phyloP scores from a whole-genome alignment of 768 basidiomycete species.

The Russula vinacea region DNA sequence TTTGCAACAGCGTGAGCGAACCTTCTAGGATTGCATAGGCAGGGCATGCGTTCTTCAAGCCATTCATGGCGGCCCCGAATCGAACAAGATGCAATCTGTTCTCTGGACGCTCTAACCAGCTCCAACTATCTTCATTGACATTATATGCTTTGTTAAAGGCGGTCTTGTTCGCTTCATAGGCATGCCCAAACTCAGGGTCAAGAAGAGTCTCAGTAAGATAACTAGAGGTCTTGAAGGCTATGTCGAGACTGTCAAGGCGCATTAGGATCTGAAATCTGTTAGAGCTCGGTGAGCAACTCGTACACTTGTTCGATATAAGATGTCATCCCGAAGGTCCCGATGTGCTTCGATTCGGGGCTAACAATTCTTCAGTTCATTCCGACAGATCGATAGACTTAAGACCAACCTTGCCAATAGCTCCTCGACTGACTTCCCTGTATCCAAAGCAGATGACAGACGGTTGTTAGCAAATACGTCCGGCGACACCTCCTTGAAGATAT shows the following conservation, averaged over 20 bases:
- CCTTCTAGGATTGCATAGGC: conserved; percentile 4
- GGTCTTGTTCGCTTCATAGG: neutral
- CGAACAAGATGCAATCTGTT: conserved; percentile 7
- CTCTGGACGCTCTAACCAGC: conserved; percentile 5
- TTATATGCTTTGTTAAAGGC: conserved; percentile 11
- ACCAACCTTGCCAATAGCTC: conserved; percentile 16
- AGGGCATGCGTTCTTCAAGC: neutral
- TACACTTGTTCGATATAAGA: conserved; percentile 18
- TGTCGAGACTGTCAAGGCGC: conserved; percentile 20
- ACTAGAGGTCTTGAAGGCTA: conserved; percentile 29
- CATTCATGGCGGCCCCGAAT: conserved; percentile 12
- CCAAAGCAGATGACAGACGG: conserved; percentile 33
- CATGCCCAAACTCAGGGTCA: conserved; percentile 14
- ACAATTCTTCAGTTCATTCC: neutral
- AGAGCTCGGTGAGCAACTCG: neutral
- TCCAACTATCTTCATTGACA: neutral
- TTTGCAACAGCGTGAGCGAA: neutral
- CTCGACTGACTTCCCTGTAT: conserved; percentile 36
- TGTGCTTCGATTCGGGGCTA: conserved; percentile 17
- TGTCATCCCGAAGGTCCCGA: conserved; percentile 21
- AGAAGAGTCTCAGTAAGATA: conserved; percentile 32
- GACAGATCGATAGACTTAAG: neutral
- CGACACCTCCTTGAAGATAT: conserved; percentile 35
- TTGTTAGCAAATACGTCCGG: conserved; percentile 36
- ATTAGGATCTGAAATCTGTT: neutral